Evolutionary conservation across 129 eudicot genomes (phyloP).

Genomic region (Erigeron canadensis): DNA sequence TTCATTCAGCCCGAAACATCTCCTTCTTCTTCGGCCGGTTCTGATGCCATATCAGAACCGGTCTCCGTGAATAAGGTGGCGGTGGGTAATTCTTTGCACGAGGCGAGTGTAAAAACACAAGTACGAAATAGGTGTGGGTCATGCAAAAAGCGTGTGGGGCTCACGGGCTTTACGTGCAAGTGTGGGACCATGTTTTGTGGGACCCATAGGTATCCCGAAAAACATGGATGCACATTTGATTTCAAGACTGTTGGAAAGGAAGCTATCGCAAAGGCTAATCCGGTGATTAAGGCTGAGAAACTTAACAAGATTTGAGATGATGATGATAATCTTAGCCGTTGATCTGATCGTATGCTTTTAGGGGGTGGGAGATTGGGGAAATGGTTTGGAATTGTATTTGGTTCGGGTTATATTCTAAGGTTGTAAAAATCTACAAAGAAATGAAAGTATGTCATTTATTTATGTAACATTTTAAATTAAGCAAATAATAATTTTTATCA

Average conservation of each 20-base stretch:
- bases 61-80: too few species aligned
- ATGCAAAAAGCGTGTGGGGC: conserved; percentile 55
- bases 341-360: conserved; percentile 21
- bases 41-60: background rate
- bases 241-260: conserved; percentile 49
- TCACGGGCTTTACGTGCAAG: conserved; percentile 55
- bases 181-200: conserved; percentile 63
- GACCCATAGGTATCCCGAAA: conserved; percentile 63
- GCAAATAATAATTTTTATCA: too few species aligned
- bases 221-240: conserved; percentile 55
- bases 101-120: conserved; percentile 18
- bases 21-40: conserved; percentile 3
- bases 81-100: background rate
- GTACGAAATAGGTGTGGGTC: conserved; percentile 47
- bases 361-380: conserved; percentile 24
- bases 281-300: conserved; percentile 49
- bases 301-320: conserved; percentile 47
- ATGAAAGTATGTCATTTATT: background rate
- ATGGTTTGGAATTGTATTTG: conserved; percentile 12
- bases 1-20: conserved; percentile 23
- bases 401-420: conserved; percentile 9
- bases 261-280: conserved; percentile 56
- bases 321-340: conserved; percentile 23
- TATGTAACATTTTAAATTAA: background rate
- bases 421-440: background rate